Evolutionary conservation across 768 basidiomycete genomes (phyloP), one percentile per base, ranked within the genome.

Genomic region (Tylopilus sp.): DNA sequence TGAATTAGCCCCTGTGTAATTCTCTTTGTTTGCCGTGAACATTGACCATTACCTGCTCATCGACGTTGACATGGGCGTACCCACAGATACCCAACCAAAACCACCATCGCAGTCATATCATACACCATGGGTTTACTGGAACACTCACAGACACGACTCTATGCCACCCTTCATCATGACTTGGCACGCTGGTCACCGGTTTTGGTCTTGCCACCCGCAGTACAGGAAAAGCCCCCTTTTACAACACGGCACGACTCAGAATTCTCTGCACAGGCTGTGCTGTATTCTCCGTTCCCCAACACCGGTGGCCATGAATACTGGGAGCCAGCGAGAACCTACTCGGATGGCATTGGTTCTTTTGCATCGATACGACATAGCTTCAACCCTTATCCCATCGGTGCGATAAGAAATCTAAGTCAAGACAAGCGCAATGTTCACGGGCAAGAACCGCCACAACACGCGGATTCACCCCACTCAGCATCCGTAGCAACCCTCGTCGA

Each of bases 1-100:
- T 63, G 50, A 60, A 64, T 38, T 56, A 45, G 10, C 62, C 49
- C 47, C 49, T 50, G 49, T 50, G 25, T 10, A 4, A 33, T 9
- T 17, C 17, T n/a, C 35, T 35, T 35, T 35, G 35, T 3, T 7
- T 28, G 10, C 26, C 25, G 8, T 26, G 5, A 26, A 26, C 26
- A 28, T 57, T 47, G 6, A 48, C 57, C 8, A 26, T 35, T 3
- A 7, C 10, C 2, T 31, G 23, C 20, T 42, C 6, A n/a, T 23
- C 9, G 58, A 59, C 41, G 38, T 52, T 13, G 58, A 60, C 20
- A 60, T 60, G 47, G 44, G 52, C 13, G 31, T 35, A 41, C 36
- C 51, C 22, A 44, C 48, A 12, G 53, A 60, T n/a, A 23, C 35
- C 2, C 6, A 23, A 18, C 47, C 44, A 26, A 4, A 26, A 26